Evolutionary conservation across 768 basidiomycete genomes (phyloP).

Genomic region (Boletus pseudo-olivaceus): DNA sequence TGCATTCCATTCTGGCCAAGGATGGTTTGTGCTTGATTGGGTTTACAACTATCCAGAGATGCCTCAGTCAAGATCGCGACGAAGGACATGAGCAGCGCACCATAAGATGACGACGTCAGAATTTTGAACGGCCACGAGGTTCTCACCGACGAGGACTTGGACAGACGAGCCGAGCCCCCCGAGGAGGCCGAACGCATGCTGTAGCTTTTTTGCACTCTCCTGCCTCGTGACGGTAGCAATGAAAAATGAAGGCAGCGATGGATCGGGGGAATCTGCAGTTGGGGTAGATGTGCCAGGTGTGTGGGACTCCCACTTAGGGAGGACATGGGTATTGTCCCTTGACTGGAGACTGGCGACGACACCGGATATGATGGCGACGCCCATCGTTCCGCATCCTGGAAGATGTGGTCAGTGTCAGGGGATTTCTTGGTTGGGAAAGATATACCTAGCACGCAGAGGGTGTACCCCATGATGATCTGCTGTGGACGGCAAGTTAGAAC

Average conservation of each 20-base stretch:
- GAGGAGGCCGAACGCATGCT: slow-evolving; percentile 53
- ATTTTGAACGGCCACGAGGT: slow-evolving; percentile 65
- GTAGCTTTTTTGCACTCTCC: slow-evolving; percentile 69
- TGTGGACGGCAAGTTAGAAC: not conserved
- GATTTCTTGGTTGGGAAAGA: slow-evolving; percentile 3
- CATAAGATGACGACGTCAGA: slow-evolving; percentile 88
- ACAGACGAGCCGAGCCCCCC: slow-evolving; percentile 63
- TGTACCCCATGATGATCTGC: slow-evolving; percentile 72
- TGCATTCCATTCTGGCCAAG: slow-evolving; percentile 71
- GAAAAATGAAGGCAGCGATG: slow-evolving; percentile 74
- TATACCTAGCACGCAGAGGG: slow-evolving; percentile 80
- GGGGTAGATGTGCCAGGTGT: slow-evolving; percentile 77
- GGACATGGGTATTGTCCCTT: slow-evolving; percentile 29
- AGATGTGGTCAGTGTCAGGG: slow-evolving; percentile 16
- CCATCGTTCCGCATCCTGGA: slow-evolving; percentile 97
- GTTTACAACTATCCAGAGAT: slow-evolving; percentile 72
- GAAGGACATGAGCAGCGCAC: slow-evolving; percentile 40
- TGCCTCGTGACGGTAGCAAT: slow-evolving; percentile 83
- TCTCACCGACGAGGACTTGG: slow-evolving; percentile 65
- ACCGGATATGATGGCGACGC: slow-evolving; percentile 90
- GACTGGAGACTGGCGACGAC: slow-evolving; percentile 79
- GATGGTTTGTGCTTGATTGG: slow-evolving; percentile 77
- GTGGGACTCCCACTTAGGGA: slow-evolving; percentile 62
- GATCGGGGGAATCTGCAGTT: slow-evolving; percentile 48
- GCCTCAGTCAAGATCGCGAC: not conserved